Base-by-base conservation (phyloP, 2,329 filamentous ascomycete species). In the Colletotrichum tamarilloi region DNA sequence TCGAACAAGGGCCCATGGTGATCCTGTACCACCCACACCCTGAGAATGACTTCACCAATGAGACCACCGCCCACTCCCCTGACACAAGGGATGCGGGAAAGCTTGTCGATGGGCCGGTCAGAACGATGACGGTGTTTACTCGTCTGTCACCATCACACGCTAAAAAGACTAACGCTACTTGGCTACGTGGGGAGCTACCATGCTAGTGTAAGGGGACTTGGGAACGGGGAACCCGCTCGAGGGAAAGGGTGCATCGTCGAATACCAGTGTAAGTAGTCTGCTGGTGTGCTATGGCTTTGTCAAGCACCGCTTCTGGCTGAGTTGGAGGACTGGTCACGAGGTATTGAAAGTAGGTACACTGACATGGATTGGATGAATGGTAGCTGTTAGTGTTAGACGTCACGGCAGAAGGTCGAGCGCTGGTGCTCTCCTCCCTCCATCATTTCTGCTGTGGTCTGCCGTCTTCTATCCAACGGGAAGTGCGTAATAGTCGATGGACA, bases 1-100 rank as follows among this genome's bases (percentile, higher is more conserved):
- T 42, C 5, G 38, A 26, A n/a, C 28, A 64, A 26, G 46, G 12
- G 49, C 28, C 53, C 42, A 22, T 59, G 65, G 59, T 42, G 55
- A 65, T 69, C 60, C 46, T 59, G 59, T 59, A 64, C 69, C 42
- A 60, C 28, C 26, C 67, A 35, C 68, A 26, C 64, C 58, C 38
- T 38, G 35, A 30, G 16, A 53, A 73, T 75, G 72, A 75, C 68
- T 69, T 75, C 74, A 75, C 74, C 74, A 75, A 75, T 75, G 56
- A 68, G 58, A 62, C 55, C 55, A 52, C 19, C 49, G 71, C 67
- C 71, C 71, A 73, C 71, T 35, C 67, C 71, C 62, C 67, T 73
- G 67, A 71, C 62, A 74, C 69, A 75, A 68, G 67, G 70, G 71
- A 75, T 73, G 73, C 63, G 62, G 70, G 68, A 74, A 75, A 74